Percentiles rank a stretch among this genome's conserved stretches.
Evolutionary conservation across 1,284 basidiomycete genomes (phyloP).

Genomic region (Apiotrichum siamense): DNA sequence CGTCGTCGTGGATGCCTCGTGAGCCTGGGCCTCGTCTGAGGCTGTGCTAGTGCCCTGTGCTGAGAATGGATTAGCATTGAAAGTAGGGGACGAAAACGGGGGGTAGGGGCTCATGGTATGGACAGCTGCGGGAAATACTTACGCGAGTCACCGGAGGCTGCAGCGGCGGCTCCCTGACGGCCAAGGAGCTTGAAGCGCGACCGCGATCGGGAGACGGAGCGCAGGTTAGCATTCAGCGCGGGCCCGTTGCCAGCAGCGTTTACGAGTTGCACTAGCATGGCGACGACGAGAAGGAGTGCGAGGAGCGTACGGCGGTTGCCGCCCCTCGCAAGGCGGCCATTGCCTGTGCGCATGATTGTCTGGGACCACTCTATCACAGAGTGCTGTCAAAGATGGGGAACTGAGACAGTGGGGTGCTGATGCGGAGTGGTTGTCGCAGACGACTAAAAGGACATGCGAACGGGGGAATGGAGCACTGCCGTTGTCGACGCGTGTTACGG

Average conservation of each 20-base stretch:
- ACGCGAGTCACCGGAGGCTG: background rate
- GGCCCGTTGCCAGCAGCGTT: background rate
- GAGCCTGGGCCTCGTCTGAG: background rate
- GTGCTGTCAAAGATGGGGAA: no score
- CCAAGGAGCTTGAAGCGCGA: background rate
- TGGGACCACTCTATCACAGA: background rate
- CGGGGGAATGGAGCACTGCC: background rate
- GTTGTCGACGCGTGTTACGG: background rate
- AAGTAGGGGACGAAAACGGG: background rate
- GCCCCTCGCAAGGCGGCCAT: constrained; percentile 12
- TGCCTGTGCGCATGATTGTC: constrained; percentile 7
- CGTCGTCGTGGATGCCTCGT: background rate
- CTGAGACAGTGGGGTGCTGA: no score
- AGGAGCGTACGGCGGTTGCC: constrained; percentile 11
- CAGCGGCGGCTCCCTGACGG: background rate
- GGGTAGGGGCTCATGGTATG: background rate
- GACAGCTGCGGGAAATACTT: background rate
- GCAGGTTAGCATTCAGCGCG: background rate
- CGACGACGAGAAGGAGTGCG: constrained; percentile 11
- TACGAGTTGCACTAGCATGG: constrained; percentile 6
- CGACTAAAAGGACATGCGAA: background rate
- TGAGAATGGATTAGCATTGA: background rate
- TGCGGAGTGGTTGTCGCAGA: no score
- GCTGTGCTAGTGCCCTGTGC: background rate
- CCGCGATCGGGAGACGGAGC: background rate